These are phyloP conservation scores for Zasmidium citrigriseum DNA, from an alignment of 2,329 filamentous ascomycete species.

Conservation along the genomic window DNA sequence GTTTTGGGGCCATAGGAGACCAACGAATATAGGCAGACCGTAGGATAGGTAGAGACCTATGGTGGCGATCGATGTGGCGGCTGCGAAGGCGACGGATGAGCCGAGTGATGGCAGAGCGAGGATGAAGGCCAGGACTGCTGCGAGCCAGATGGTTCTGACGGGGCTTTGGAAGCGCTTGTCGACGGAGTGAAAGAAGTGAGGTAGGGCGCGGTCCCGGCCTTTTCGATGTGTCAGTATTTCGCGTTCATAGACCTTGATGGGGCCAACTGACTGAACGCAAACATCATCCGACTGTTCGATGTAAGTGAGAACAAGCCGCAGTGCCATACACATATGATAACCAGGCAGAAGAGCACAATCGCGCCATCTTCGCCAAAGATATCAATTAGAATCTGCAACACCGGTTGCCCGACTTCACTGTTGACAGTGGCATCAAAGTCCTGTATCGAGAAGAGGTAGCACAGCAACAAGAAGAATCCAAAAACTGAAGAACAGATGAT, in stretches of 20 bases:
- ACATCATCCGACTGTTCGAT: conserved; percentile 61
- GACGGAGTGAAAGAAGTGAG: conserved; percentile 56
- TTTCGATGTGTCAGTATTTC: background rate
- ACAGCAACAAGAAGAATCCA: conserved; percentile 61
- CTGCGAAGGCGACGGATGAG: conserved; percentile 57
- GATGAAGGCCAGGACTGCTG: conserved; percentile 55
- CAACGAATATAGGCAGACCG: conserved; percentile 58
- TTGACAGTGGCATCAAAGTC: conserved; percentile 54
- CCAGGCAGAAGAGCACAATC: conserved; percentile 55
- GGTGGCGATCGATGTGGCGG: conserved; percentile 61
- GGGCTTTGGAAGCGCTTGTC: conserved; percentile 53
- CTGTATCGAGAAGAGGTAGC: conserved; percentile 61
- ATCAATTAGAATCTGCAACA: conserved; percentile 61
- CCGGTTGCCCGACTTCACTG: conserved; percentile 53
- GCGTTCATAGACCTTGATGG: conserved; percentile 14
- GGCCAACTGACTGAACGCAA: conserved; percentile 47
- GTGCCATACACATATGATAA: conserved; percentile 64
- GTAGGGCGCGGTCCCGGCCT: conserved; percentile 56
- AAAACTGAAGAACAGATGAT: conserved; percentile 59
- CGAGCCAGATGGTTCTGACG: conserved; percentile 58
- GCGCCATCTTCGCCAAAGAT: conserved; percentile 58
- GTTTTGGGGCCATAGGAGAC: conserved; percentile 52
- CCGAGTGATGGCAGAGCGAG: conserved; percentile 59
- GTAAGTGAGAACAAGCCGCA: conserved; percentile 62
- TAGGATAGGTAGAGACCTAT: conserved; percentile 62